Evolutionary conservation across 495 filamentous ascomycete genomes (phyloP).

Genomic region (Aspergillus ostianus): DNA sequence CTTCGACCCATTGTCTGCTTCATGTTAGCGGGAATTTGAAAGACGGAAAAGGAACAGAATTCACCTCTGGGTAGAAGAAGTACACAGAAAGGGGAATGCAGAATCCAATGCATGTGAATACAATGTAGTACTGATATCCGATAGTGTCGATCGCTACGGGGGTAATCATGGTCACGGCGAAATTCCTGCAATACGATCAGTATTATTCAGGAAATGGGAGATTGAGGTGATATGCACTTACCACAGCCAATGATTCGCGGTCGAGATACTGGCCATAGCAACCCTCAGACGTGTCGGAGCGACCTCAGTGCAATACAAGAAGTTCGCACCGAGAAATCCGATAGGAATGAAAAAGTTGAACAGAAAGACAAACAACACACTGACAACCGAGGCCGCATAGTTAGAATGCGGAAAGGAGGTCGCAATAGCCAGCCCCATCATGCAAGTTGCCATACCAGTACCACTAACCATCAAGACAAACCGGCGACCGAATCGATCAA

Average conservation of each 20-base stretch:
- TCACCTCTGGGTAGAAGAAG: conserved; percentile 58
- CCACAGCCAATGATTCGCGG: conserved; percentile 37
- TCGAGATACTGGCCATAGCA: conserved; percentile 36
- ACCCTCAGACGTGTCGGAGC: conserved; percentile 45
- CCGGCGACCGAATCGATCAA: conserved; percentile 49
- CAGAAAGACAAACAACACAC: conserved; percentile 51
- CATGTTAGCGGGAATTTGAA: not conserved
- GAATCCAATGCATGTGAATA: conserved; percentile 36
- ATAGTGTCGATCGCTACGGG: conserved; percentile 32
- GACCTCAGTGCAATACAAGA: conserved; percentile 52
- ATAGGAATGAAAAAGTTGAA: conserved; percentile 56
- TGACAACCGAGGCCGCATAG: conserved; percentile 26
- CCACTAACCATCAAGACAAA: conserved; percentile 46
- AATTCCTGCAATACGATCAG: conserved; percentile 36
- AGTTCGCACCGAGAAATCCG: conserved; percentile 53
- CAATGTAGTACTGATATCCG: conserved; percentile 25
- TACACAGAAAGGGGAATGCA: conserved; percentile 44
- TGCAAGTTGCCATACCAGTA: conserved; percentile 41
- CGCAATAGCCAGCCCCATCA: conserved; percentile 43
- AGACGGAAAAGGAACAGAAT: no score
- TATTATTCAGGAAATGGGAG: not conserved
- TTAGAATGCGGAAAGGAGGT: conserved; percentile 31
- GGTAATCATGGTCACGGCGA: conserved; percentile 55
- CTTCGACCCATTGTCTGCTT: conserved; percentile 6
- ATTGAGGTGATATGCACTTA: not conserved